These are phyloP conservation scores for Scenedesmus sp. DNA, from an alignment of 163 green algal species.

Conservation along the genomic window DNA sequence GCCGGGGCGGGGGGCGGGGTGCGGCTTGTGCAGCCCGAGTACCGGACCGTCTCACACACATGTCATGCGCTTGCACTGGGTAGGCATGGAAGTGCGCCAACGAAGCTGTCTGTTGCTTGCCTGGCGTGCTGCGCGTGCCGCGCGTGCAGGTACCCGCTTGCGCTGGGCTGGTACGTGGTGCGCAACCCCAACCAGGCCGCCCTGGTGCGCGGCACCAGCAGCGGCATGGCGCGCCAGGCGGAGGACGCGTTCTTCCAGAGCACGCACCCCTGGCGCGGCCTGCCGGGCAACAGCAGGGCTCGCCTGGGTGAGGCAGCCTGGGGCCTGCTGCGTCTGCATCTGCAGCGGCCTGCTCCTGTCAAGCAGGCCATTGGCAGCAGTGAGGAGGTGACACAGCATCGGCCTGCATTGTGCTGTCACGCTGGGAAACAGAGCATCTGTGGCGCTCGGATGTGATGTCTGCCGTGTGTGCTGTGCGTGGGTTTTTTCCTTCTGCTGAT, in stretches of 20 bases:
- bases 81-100: no score
- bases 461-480: no score
- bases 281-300: neutral
- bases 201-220: constrained; percentile 31
- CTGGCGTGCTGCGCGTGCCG: neutral
- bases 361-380: neutral
- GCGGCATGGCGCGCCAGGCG: constrained; percentile 4
- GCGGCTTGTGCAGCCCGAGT: neutral
- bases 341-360: neutral
- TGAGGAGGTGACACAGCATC: neutral
- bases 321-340: no score
- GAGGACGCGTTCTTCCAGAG: constrained; percentile 40
- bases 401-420: neutral
- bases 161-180: constrained; percentile 63
- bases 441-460: neutral
- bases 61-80: no score
- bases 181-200: constrained; percentile 59
- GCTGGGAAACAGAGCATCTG: no score
- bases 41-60: neutral
- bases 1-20: neutral
- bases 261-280: constrained; percentile 26
- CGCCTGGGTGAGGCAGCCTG: constrained; percentile 17
- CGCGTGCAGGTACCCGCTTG: constrained; percentile 42
- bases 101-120: neutral
- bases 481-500: neutral